Evolutionary conservation across 306 rosid species (phyloP).

Genomic region (Inga laurina): DNA sequence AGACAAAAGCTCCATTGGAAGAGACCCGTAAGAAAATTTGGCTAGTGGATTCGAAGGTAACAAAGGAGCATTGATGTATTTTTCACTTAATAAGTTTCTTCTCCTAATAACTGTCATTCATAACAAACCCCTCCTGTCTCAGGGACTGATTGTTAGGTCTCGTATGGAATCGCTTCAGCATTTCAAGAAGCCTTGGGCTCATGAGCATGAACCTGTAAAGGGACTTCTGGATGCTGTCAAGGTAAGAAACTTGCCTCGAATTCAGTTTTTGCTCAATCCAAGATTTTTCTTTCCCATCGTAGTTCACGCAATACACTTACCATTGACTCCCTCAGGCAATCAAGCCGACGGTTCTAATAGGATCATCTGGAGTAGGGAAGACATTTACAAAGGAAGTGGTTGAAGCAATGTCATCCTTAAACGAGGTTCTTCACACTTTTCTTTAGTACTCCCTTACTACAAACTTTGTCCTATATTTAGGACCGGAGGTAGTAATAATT

Average conservation of each 20-base stretch:
- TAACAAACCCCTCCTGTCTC: slow-evolving; percentile 33
- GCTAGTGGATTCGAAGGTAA: slow-evolving; percentile 98
- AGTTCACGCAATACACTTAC: slow-evolving; percentile 19
- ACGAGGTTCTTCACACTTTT: slow-evolving; percentile 59
- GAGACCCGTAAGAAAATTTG: slow-evolving; percentile 93
- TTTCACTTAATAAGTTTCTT: background rate
- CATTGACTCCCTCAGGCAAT: slow-evolving; percentile 57
- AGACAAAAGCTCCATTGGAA: slow-evolving; percentile 80
- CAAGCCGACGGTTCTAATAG: slow-evolving; percentile 92
- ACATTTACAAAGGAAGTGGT: slow-evolving; percentile 93
- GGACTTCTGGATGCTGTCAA: slow-evolving; percentile 76
- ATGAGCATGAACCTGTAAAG: slow-evolving; percentile 84
- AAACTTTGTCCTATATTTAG: too few relatives aligned
- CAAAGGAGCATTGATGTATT: background rate
- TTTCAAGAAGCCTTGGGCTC: slow-evolving; percentile 98
- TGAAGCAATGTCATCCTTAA: slow-evolving; percentile 86
- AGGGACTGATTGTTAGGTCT: slow-evolving; percentile 89
- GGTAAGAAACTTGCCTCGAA: slow-evolving; percentile 44
- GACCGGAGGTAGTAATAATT: too few relatives aligned
- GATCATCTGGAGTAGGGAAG: slow-evolving; percentile 93
- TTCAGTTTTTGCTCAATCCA: background rate
- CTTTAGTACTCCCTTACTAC: too few relatives aligned
- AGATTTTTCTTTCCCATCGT: background rate
- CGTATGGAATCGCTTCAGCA: slow-evolving; percentile 84
- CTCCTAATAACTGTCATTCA: background rate